Base-by-base conservation (phyloP, 352 stramenopile species). In the Pythium dissotocum region DNA sequence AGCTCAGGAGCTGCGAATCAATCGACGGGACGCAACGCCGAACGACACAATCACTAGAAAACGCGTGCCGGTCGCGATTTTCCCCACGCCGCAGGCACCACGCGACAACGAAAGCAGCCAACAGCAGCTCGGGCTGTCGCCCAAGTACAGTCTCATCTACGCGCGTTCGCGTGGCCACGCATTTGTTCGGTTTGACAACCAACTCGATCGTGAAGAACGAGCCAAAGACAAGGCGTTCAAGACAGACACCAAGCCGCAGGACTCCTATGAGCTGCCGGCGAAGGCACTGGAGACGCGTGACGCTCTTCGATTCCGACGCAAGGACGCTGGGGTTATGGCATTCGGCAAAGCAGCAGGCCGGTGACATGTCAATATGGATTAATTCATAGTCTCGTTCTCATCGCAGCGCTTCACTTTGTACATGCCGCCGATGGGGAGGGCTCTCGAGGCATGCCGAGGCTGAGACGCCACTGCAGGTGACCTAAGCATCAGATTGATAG, bases 151-250 rank as follows among this genome's bases (percentile, higher is more conserved):
- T 10, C 61, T 67, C n/a, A 7, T 61, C 3, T 7, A 61, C 2
- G 6, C 33, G 16, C 61, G 61, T 16, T 32, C 52, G 5, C 24
- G 51, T 6, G 61, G 61, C 38, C 51, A 61, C 38, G 36, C 35
- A 9, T 66, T 59, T 35, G 9, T 66, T 36, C 18, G 21, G 4
- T 67, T 67, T 36, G 61, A 55, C 32, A 67, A 56, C 28, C 61
- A 67, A 32, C 38, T 67, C 0, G 61, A 60, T 10, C 61, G 61
- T 8, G 49, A 42, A 24, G 61, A 60, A 26, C 51, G 61, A 42
- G 49, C 61, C n/a, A 60, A 48, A 32, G 18, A 30, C 33, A 67
- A 67, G 61, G 18, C 16, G 13, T 67, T 67, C 36, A 26, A 24
- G 21, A 14, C 38, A 18, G 59, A 58, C 9, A 14, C 18, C 6